phyloP scores from a whole-genome alignment of 768 basidiomycete species.

The Lentinus brumalis region DNA sequence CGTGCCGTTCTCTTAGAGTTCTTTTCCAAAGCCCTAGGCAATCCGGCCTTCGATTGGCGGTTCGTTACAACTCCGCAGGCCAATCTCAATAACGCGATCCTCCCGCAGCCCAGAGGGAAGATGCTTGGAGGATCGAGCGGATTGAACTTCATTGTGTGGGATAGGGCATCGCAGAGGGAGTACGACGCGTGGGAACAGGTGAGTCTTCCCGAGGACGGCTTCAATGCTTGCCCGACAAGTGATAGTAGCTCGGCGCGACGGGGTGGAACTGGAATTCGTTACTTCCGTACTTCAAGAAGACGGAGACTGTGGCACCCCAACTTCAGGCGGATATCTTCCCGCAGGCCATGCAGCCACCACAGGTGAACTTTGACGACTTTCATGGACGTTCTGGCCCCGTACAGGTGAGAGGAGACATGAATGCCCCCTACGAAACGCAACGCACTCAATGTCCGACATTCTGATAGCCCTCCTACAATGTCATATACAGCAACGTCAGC shows the following conservation, averaged over 20 bases:
- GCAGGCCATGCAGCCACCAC: constrained; percentile 37
- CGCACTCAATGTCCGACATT: background rate
- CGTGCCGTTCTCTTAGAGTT: constrained; percentile 40
- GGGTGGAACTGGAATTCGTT: constrained; percentile 48
- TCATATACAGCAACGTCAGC: constrained; percentile 3
- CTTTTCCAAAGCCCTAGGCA: constrained; percentile 48
- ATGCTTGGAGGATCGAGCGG: constrained; percentile 66
- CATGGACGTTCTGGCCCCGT: constrained; percentile 54
- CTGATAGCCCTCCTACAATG: background rate
- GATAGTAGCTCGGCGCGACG: constrained; percentile 20
- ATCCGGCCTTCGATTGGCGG: constrained; percentile 50
- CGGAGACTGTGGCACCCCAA: constrained; percentile 56
- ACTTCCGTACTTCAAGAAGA: constrained; percentile 44
- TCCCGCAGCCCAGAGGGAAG: constrained; percentile 60
- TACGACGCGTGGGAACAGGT: constrained; percentile 43
- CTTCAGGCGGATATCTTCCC: constrained; percentile 8
- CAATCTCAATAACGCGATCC: constrained; percentile 37
- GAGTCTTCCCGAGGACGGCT: background rate
- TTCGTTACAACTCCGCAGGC: constrained; percentile 49
- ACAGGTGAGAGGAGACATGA: constrained; percentile 26
- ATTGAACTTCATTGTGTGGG: constrained; percentile 64
- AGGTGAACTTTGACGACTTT: constrained; percentile 43
- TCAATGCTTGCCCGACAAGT: too few relatives aligned
- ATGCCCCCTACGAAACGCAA: background rate
- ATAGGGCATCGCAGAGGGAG: constrained; percentile 49